Base-by-base conservation (phyloP, 352 stramenopile genomes). In the Phytophthora parvispora region DNA sequence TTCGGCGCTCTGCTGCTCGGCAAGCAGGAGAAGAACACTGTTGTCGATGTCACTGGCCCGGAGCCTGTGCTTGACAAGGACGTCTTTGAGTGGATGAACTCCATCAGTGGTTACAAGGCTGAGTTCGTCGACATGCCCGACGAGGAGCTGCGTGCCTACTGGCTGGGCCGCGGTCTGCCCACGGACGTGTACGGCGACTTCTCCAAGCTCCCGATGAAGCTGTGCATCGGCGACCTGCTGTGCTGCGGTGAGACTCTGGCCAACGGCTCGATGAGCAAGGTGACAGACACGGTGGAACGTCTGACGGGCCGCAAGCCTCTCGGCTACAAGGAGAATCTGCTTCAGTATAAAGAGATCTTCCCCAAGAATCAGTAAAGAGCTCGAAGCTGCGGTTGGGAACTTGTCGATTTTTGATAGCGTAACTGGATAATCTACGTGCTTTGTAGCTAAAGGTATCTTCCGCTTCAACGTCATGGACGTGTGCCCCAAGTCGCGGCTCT, bases 61-160 rank as follows among this genome's bases (percentile, higher is more conserved):
- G 63, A 77, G 32, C 32, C 36, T 1, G 58, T 80, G 10, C 62
- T 51, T 7, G 52, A 80, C 48, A 36, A 70, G 28, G 67, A 79
- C 5, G 60, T 80, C 5, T 74, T 77, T 49, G 67, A 77, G 6
- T 74, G 38, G 8, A 80, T 77, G 67, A 64, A 51, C 64, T 43
- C 48, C 15, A 13, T 57, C 2, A 69, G 48, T 13, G 67, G 72
- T 4, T 79, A 74, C 58, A 71, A 77, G 49, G 59, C 32, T 29
- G 52, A 77, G 59, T 72, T 67, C 47, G 72, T 80, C 1, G 67
- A 77, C 56, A 66, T 77, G 63, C 22, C 67, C 0, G 72, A 80
- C 28, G 53, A 77, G 22, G 72, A 74, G 34, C 47, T 80, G 15
- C 43, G 60, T 20, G 64, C 43, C 20, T 77, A 57, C 47, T 77